Evolutionary conservation across 2,329 filamentous ascomycete species (phyloP).

Genomic region (Phialemonium atrogriseum): DNA sequence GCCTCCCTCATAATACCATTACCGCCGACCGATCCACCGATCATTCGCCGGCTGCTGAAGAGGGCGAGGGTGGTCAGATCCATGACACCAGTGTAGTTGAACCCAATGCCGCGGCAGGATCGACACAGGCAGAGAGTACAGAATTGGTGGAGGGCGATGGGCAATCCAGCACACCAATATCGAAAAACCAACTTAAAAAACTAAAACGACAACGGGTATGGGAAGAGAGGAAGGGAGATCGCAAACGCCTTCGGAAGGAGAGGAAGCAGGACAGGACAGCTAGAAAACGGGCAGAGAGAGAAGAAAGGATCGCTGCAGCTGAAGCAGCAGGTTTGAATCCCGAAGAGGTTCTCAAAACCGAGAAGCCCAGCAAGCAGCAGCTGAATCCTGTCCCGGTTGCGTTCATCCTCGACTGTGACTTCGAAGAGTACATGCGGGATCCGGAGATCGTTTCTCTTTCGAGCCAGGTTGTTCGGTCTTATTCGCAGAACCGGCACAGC

Average conservation of each 20-base stretch:
- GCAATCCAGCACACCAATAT: constrained; percentile 35
- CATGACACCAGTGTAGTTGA: too few species aligned
- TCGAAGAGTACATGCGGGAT: constrained; percentile 82
- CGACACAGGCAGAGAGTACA: too few species aligned
- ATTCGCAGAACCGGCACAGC: constrained; percentile 75
- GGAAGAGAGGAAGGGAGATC: constrained; percentile 61
- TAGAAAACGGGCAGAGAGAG: constrained; percentile 40
- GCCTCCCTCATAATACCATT: too few species aligned
- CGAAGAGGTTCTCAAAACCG: constrained; percentile 21
- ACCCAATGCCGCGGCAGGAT: too few species aligned
- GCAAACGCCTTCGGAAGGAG: constrained; percentile 45
- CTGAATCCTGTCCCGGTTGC: constrained; percentile 64
- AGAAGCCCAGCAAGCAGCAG: constrained; percentile 17
- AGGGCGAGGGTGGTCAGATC: too few species aligned
- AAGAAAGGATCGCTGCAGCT: constrained; percentile 38
- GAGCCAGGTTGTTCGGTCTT: constrained; percentile 77
- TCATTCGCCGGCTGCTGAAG: too few species aligned
- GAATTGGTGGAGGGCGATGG: constrained; percentile 3
- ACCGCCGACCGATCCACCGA: too few species aligned
- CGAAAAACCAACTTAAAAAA: constrained; percentile 83
- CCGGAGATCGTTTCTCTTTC: constrained; percentile 77
- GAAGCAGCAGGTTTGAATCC: constrained; percentile 34
- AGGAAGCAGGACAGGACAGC: constrained; percentile 40
- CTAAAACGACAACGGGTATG: constrained; percentile 62
- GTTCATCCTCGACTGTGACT: constrained; percentile 84